A percentile compares a stretch with the other conserved stretches of the same genome.
These are phyloP conservation scores for Calonectria hongkongensis DNA, from an alignment of 2,329 filamentous ascomycete genomes.

Conservation along the genomic window DNA sequence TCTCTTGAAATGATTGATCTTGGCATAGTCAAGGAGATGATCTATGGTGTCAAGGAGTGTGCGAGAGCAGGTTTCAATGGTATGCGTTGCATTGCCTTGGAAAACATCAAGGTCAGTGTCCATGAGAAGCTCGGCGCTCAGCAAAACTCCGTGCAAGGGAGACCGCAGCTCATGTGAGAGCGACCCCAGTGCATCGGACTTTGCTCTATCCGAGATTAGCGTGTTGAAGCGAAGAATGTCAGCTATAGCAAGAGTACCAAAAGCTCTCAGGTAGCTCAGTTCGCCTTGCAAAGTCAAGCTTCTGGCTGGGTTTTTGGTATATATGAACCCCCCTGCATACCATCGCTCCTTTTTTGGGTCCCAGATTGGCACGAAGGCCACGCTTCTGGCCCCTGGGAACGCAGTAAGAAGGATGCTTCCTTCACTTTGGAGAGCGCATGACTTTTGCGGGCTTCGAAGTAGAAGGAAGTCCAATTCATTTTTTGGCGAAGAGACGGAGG, in stretches of 20 bases:
- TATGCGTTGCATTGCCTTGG: constrained; percentile 68
- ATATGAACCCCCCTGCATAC: constrained; percentile 70
- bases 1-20: constrained; percentile 66
- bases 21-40: constrained; percentile 72
- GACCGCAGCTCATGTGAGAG: constrained; percentile 78
- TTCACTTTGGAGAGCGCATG: constrained; percentile 38
- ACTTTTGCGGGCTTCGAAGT: neutral
- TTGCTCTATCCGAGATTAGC: constrained; percentile 65
- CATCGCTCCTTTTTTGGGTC: constrained; percentile 66
- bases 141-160: constrained; percentile 76
- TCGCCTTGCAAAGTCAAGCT: constrained; percentile 68
- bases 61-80: constrained; percentile 70
- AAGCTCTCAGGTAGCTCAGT: constrained; percentile 70
- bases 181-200: constrained; percentile 75
- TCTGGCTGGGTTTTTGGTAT: constrained; percentile 66
- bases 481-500: constrained; percentile 12
- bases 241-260: constrained; percentile 73
- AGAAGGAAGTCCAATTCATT: neutral
- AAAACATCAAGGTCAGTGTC: constrained; percentile 69
- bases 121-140: constrained; percentile 71
- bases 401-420: constrained; percentile 55
- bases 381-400: constrained; percentile 66
- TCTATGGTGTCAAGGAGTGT: constrained; percentile 73
- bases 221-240: constrained; percentile 70
- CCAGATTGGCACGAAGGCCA: constrained; percentile 70